These are phyloP conservation scores for Leccinum rimulosum DNA, from an alignment of 768 basidiomycete genomes.

Conservation along the genomic window DNA sequence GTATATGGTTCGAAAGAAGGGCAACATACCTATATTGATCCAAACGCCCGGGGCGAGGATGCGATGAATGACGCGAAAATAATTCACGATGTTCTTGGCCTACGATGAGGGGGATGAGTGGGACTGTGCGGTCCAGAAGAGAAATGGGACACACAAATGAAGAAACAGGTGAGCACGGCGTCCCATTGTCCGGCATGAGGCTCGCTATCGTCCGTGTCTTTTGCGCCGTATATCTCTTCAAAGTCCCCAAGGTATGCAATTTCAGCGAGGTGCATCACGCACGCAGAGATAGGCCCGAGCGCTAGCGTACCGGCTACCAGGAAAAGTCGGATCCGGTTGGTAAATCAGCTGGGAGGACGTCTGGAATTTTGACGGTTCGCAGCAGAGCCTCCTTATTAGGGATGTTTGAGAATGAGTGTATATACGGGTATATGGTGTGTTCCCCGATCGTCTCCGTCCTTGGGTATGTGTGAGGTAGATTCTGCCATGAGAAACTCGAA, in stretches of 20 bases:
- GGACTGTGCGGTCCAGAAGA: background rate
- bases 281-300: background rate
- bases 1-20: background rate
- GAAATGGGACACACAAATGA: conserved; percentile 43
- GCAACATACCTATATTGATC: conserved; percentile 66
- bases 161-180: conserved; percentile 88
- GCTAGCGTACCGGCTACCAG: conserved; percentile 70
- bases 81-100: conserved; percentile 92
- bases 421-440: conserved; percentile 82
- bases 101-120: conserved; percentile 26
- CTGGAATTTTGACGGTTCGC: conserved; percentile 70
- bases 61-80: conserved; percentile 78
- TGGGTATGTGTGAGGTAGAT: background rate
- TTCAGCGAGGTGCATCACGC: too few relatives aligned
- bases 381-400: conserved; percentile 59
- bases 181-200: conserved; percentile 83
- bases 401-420: conserved; percentile 90
- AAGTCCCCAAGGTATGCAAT: conserved; percentile 67
- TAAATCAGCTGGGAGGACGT: conserved; percentile 75
- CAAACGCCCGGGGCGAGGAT: conserved; percentile 82
- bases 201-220: conserved; percentile 49
- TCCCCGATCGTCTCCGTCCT: conserved; percentile 64
- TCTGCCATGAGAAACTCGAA: background rate
- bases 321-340: conserved; percentile 44
- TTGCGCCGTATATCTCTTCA: conserved; percentile 81